Evolutionary conservation across 768 basidiomycete species (phyloP), one percentile per base, ranked within the genome.

Genomic region (Lactifluus rugatus): DNA sequence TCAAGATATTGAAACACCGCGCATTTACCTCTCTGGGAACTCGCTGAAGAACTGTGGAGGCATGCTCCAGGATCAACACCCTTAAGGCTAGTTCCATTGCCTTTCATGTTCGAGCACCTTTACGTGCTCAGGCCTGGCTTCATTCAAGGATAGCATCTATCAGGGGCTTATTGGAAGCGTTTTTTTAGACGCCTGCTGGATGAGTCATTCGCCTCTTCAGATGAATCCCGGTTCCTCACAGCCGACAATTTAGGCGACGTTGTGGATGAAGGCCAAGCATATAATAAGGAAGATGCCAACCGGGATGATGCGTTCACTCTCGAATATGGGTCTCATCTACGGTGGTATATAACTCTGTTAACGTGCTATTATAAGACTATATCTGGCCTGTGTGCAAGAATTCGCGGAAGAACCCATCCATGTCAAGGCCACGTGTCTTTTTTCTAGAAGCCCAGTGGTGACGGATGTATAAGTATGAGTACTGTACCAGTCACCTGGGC

Each of bases 211-310:
- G 11, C 42, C 23, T 13, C 1, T 87, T 5, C 81, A 81, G 42
- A 81, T 92, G 65, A 11, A 86, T 93, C 26, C 80, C 76, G 5
- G 77, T 93, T 7, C 83, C 83, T 0, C 71, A 82, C 0, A 83
- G 82, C 58, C 81, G 81, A 58, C 74, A 83, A 28, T 75, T n/a
- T 93, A 2, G 85, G 90, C 14, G 91, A 90, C 1, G 78, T 92
- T 9, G 85, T 87, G 3, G 91, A 93, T 65, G 88, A 92, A 70
- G 87, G 87, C 9, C 42, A 44, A 23, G 42, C 42, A 44, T 44
- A 44, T 6, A 44, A 23, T 11, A 21, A 44, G 10, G 21, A 44
- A 4, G 42, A 21, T 1, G 42, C 42, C 21, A 44, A 44, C 42
- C 21, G 34, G 2, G 42, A 54, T 6, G 64, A 61, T 1, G 65